Evolutionary conservation across 1,284 basidiomycete species (phyloP).

Genomic region (Volvariella surrecta): DNA sequence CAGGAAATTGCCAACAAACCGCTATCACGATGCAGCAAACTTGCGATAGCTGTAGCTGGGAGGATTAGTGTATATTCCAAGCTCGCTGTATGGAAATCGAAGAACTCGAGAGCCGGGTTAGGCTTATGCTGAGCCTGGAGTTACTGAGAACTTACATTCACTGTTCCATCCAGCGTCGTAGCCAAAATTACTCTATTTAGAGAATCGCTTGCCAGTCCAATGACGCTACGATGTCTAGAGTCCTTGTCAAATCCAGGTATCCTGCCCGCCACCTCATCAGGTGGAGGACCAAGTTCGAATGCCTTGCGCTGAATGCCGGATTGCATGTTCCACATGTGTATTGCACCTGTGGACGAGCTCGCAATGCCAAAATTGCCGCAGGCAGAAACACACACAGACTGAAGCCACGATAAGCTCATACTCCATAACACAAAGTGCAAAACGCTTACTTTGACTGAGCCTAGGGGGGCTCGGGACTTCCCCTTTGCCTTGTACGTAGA

Average conservation of each 20-base stretch:
- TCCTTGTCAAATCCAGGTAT: slow-evolving; percentile 30
- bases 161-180: slow-evolving; percentile 80
- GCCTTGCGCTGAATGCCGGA: slow-evolving; percentile 82
- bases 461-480: slow-evolving; percentile 32
- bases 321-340: slow-evolving; percentile 95
- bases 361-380: slow-evolving; percentile 96
- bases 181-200: slow-evolving; percentile 80
- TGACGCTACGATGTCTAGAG: slow-evolving; percentile 57
- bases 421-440: not conserved
- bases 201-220: slow-evolving; percentile 82
- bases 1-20: slow-evolving; percentile 81
- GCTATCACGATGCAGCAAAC: slow-evolving; percentile 79
- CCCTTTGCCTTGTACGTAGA: slow-evolving; percentile 40
- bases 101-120: slow-evolving; percentile 55
- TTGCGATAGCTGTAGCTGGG: slow-evolving; percentile 61
- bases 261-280: slow-evolving; percentile 39
- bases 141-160: slow-evolving; percentile 56
- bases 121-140: not conserved
- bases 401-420: slow-evolving; percentile 7
- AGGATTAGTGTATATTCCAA: slow-evolving; percentile 63
- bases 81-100: slow-evolving; percentile 86
- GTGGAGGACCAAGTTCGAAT: slow-evolving; percentile 61
- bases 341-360: slow-evolving; percentile 70
- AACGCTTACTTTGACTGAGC: slow-evolving; percentile 50
- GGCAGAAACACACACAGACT: slow-evolving; percentile 87